Evolutionary conservation across 352 stramenopile species (phyloP), one percentile per base, ranked within the genome.

Genomic region (Phytophthora multivora): DNA sequence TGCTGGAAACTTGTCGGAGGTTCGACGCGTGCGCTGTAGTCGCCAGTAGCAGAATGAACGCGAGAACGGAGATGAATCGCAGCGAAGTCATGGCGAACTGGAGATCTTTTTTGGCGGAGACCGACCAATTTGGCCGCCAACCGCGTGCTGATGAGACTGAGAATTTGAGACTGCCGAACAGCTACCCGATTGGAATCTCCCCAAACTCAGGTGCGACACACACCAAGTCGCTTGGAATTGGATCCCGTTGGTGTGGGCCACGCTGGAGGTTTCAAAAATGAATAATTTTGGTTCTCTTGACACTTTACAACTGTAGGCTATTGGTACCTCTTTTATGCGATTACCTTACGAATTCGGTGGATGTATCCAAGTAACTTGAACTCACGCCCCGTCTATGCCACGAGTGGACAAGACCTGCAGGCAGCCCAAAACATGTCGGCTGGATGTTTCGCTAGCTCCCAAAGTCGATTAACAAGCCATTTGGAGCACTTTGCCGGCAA

Each of bases 91-190:
- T 71, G 13, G 2, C 15, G 26, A 23, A 16, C 9, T 15, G 23
- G 33, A 53, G 33, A 42, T 59, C 16, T 18, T 21, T n/a, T 38
- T 39, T 50, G 26, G 7, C 21, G 21, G 58, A 62, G 33, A 55
- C 43, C 21, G 36, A 26, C 36, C 16, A 42, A 30, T 13, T 19
- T 8, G 40, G 28, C 2, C 28, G 10, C 26, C 26, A 31, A 48
- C 43, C 13, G 18, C 13, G n/a, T 48, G 40, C 49, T 50, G 42
- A 28, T 45, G 39, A 30, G 59, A 36, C 59, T 23, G 59, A 54
- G 46, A 58, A 62, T 62, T 51, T 12, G 42, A 46, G 59, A 67
- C 45, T 67, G 59, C 51, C 58, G 42, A 26, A 28, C 51, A 48
- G 38, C 51, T 59, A 39, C 3, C 4, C 31, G 2, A 23, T 13